Evolutionary conservation across 768 basidiomycete genomes (phyloP).

Genomic region (Amanita exitialis): DNA sequence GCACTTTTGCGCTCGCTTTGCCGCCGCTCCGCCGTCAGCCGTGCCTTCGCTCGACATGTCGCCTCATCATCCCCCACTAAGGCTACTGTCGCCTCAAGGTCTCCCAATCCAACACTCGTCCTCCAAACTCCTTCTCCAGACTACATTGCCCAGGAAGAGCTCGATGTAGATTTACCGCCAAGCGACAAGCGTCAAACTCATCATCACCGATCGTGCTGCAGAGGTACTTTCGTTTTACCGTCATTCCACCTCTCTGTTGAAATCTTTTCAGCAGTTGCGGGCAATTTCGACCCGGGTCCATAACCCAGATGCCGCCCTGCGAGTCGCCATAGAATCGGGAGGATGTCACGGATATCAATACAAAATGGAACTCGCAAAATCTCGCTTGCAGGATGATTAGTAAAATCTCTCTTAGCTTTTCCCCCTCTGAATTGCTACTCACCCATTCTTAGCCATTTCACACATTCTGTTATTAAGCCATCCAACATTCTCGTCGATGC

Average conservation of each 20-base stretch:
- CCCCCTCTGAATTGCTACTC: constrained; percentile 1
- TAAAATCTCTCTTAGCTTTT: constrained; percentile 27
- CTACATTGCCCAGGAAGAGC: constrained; percentile 49
- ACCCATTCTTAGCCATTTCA: constrained; percentile 43
- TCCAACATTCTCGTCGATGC: constrained; percentile 81
- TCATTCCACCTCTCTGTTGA: constrained; percentile 4
- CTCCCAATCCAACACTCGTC: constrained; percentile 39
- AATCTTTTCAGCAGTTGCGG: constrained; percentile 57
- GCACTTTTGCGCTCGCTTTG: neutral
- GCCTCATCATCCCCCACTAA: constrained; percentile 1
- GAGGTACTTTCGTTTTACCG: constrained; percentile 35
- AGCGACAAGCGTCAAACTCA: constrained; percentile 41
- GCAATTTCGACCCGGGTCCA: constrained; percentile 57
- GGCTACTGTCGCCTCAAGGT: constrained; percentile 30
- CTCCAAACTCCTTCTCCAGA: constrained; percentile 39
- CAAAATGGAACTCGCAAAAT: constrained; percentile 72
- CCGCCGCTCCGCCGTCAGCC: neutral
- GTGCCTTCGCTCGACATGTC: neutral
- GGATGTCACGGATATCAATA: constrained; percentile 99
- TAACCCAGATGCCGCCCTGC: constrained; percentile 54
- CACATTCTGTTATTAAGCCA: constrained; percentile 60
- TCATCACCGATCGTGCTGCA: constrained; percentile 66
- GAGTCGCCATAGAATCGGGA: constrained; percentile 84
- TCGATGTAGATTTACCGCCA: constrained; percentile 51
- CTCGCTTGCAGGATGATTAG: constrained; percentile 73